These are phyloP conservation scores for Cryphonectria nitschkei DNA, from an alignment of 2,329 filamentous ascomycete genomes.

Conservation along the genomic window DNA sequence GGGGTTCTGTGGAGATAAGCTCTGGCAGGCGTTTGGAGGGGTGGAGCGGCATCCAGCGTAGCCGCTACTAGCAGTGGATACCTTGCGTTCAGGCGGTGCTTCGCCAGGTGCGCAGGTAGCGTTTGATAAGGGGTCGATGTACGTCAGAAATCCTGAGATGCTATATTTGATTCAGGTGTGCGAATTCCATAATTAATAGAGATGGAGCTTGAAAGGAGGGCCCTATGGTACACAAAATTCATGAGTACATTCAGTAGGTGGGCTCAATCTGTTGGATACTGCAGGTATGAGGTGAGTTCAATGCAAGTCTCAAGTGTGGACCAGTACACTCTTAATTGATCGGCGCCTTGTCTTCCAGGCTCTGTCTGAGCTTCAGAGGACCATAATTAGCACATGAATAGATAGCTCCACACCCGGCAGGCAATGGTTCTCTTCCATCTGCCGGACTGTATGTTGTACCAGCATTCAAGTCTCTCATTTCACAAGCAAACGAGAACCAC, in stretches of 20 bases:
- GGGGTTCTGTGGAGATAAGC: slow-evolving; percentile 28
- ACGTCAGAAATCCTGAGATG: slow-evolving; percentile 20
- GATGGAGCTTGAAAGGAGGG: neutral
- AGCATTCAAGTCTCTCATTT: no score
- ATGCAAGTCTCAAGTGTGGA: neutral
- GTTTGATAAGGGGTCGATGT: slow-evolving; percentile 7
- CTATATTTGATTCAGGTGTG: slow-evolving; percentile 14
- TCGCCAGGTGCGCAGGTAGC: neutral
- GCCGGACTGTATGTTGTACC: neutral
- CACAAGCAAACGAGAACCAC: neutral
- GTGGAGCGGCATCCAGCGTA: slow-evolving; percentile 11
- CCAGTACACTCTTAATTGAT: neutral
- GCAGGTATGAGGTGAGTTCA: neutral
- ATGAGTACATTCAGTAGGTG: neutral
- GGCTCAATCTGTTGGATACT: neutral
- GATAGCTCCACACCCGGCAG: slow-evolving; percentile 10
- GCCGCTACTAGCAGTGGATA: slow-evolving; percentile 7
- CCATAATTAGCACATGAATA: neutral
- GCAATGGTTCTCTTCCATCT: neutral
- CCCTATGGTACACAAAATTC: neutral
- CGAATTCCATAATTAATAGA: neutral
- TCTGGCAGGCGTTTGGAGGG: slow-evolving; percentile 17
- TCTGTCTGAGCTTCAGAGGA: neutral
- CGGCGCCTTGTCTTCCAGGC: neutral
- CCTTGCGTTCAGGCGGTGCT: neutral